These are phyloP conservation scores for Paramecium caudatum DNA, from an alignment of 73 alveolate species.

Conservation along the genomic window DNA sequence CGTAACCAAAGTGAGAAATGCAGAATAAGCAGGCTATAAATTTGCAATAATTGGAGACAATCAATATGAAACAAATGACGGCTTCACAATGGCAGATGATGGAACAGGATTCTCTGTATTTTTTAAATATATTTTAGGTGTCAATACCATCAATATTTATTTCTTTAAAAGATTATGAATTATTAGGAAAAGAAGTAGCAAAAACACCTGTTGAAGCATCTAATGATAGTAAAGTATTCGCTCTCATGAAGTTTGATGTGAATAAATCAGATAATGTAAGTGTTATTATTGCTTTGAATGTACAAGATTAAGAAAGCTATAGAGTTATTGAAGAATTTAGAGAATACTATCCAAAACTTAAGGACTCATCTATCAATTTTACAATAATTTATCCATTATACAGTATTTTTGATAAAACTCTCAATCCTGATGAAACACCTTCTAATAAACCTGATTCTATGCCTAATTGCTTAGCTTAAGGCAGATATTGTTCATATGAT, in stretches of 20 bases:
- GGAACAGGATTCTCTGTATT: constrained; percentile 72
- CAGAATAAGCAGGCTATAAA: constrained; percentile 79
- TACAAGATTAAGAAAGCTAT: background rate
- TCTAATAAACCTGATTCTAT: background rate
- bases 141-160: constrained; percentile 62
- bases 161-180: background rate
- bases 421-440: background rate
- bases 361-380: background rate
- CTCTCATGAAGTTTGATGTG: constrained; percentile 39
- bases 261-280: background rate
- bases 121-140: background rate
- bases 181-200: background rate
- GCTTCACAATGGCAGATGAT: constrained; percentile 85
- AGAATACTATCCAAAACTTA: background rate
- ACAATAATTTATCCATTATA: background rate
- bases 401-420: background rate
- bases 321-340: background rate
- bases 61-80: constrained; percentile 61
- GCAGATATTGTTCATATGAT: constrained; percentile 26
- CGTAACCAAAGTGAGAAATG: constrained; percentile 84
- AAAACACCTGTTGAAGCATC: background rate
- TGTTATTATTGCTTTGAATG: constrained; percentile 22
- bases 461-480: background rate
- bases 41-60: constrained; percentile 81
- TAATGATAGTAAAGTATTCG: background rate